These are phyloP conservation scores for Thermomyces lanuginosus DNA, from an alignment of 2,329 filamentous ascomycete genomes.

Conservation along the genomic window DNA sequence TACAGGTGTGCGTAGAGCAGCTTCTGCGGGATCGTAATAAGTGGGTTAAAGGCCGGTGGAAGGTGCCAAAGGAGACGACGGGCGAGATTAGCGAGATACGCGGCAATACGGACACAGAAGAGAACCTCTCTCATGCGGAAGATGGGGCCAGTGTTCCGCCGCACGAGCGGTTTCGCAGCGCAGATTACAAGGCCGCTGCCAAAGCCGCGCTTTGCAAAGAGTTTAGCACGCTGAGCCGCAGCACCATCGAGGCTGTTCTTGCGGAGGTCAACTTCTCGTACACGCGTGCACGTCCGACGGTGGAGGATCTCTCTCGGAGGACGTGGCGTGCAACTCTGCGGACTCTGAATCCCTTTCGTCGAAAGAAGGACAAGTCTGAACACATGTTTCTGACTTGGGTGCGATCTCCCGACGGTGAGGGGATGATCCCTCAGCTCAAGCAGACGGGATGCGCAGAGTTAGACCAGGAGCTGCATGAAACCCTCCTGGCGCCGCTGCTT, in stretches of 20 bases:
- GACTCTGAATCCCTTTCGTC: constrained; percentile 26
- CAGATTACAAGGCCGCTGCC: constrained; percentile 28
- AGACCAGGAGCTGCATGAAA: constrained; percentile 25
- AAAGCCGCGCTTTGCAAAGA: constrained; percentile 25
- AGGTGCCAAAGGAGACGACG: constrained; percentile 15
- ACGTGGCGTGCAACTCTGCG: constrained; percentile 31
- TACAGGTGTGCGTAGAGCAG: constrained; percentile 33
- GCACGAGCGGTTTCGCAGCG: constrained; percentile 29
- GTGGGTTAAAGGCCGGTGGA: constrained; percentile 33
- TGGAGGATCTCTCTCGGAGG: constrained; percentile 27
- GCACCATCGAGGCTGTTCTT: constrained; percentile 30
- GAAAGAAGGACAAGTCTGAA: constrained; percentile 23
- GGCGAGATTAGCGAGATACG: neutral
- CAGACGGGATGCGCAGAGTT: constrained; percentile 29
- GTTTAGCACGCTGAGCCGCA: constrained; percentile 28
- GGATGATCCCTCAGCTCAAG: constrained; percentile 19
- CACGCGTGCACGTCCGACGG: constrained; percentile 24
- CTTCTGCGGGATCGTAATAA: constrained; percentile 29
- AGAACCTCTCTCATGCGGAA: neutral
- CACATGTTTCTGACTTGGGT: constrained; percentile 27
- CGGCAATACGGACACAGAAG: constrained; percentile 1
- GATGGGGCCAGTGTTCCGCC: constrained; percentile 15
- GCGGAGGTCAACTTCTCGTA: constrained; percentile 34
- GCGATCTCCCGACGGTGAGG: constrained; percentile 16
- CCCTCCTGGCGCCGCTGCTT: constrained; percentile 23